Evolutionary conservation across 495 filamentous ascomycete species (phyloP).

Genomic region (Hapsidospora chrysogenum): DNA sequence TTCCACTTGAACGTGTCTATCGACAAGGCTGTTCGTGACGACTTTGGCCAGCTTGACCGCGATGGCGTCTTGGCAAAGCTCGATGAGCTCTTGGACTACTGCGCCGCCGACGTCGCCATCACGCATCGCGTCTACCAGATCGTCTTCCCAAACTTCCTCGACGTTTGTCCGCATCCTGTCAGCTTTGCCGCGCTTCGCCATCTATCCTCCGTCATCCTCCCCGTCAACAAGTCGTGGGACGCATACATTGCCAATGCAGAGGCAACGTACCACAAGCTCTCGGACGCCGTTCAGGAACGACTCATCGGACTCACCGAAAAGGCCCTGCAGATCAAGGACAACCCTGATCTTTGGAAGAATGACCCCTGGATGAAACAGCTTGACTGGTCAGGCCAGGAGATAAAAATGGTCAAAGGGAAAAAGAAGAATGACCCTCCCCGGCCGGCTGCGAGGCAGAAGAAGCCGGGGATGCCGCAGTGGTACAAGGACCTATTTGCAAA

Average conservation of each 20-base stretch:
- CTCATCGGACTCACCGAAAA: conserved; percentile 55
- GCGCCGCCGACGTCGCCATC: conserved; percentile 82
- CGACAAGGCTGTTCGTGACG: conserved; percentile 74
- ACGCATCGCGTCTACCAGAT: conserved; percentile 86
- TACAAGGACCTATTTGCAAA: conserved; percentile 79
- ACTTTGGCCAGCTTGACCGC: conserved; percentile 70
- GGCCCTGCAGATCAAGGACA: conserved; percentile 54
- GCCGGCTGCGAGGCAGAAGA: conserved; percentile 72
- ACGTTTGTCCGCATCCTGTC: conserved; percentile 87
- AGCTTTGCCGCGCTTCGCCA: conserved; percentile 91
- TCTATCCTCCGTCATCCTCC: conserved; percentile 80
- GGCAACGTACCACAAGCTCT: conserved; percentile 60
- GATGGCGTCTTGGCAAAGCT: conserved; percentile 49
- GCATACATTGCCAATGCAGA: conserved; percentile 69
- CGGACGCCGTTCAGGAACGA: conserved; percentile 57
- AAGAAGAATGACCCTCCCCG: conserved; percentile 65
- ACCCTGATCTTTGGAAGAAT: conserved; percentile 45
- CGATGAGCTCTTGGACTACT: conserved; percentile 82
- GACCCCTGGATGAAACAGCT: conserved; percentile 89
- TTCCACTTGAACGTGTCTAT: conserved; percentile 88
- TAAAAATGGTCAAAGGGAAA: conserved; percentile 83
- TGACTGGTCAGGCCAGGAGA: conserved; percentile 85
- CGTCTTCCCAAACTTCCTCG: conserved; percentile 76
- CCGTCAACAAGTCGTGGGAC: conserved; percentile 77
- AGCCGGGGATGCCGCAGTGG: conserved; percentile 88